Evolutionary conservation across 352 stramenopile species (phyloP), one percentile per base, ranked within the genome.

Genomic region (Globisporangium takayamanum): DNA sequence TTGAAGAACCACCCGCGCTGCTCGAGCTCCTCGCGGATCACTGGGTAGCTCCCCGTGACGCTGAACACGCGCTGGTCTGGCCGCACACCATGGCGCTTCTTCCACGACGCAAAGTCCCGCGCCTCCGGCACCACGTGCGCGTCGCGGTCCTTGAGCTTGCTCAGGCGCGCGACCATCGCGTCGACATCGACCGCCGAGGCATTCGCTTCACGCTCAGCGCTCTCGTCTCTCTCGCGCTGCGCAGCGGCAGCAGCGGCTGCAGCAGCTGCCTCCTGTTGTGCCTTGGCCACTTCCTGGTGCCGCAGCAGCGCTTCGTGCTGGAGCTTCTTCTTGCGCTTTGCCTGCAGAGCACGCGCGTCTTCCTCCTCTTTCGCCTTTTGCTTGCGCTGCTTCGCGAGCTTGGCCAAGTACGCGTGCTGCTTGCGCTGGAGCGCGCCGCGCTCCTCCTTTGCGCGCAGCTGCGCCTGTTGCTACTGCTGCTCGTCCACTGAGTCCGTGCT

Each of bases 21-120:
- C 56, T 96, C 73, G 2, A 97, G 70, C 26, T 90, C 86, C 54
- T 95, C 80, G 12, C 88, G 87, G 42, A 97, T 93, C 54, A 93
- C 91, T 2, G 91, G 91, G 59, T 97, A 97, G 80, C 87, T 96
- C 2, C 91, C 91, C 12, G 89, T 97, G 68, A 97, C 88, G 50
- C 71, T 78, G 51, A 97, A 97, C 30, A 97, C 91, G 48, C 89
- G 91, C 60, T 90, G 82, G 39, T 95, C 82, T 7, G 52, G 44
- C 0, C 66, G 55, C 4, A 97, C 75, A 8, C 79, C 84, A 58
- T 97, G 73, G 14, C 89, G 89, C 51, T 93, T 88, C 71, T 96
- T 97, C 89, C 89, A 97, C 22, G 90, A 85, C 48, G 60, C 70
- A 68, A 95, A 96, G 58, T 96, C 87, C 7, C 84, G 81, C 25